Evolutionary conservation across 768 basidiomycete species (phyloP).

Genomic region (Plicaturopsis crispa): DNA sequence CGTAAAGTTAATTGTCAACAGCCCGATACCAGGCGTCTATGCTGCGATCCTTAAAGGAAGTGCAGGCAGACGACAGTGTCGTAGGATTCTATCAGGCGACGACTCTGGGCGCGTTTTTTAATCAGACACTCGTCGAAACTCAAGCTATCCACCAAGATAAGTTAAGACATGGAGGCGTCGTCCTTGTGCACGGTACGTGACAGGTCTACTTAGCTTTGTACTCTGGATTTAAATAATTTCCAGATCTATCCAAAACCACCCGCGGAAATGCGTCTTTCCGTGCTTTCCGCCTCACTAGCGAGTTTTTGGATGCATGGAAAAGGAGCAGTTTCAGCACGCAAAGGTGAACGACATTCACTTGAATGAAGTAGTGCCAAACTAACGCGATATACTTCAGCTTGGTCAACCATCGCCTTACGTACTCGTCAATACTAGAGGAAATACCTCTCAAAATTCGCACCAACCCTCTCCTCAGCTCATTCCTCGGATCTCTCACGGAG

Average conservation of each 20-base stretch:
- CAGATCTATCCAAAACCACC: slow-evolving; percentile 72
- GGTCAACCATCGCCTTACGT: slow-evolving; percentile 73
- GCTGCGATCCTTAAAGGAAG: slow-evolving; percentile 84
- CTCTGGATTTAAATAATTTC: slow-evolving; percentile 4
- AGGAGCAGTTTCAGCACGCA: slow-evolving; percentile 77
- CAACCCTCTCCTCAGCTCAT: slow-evolving; percentile 72
- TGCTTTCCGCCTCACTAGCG: slow-evolving; percentile 76
- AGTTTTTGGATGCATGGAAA: slow-evolving; percentile 79
- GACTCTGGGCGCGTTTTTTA: slow-evolving; percentile 79
- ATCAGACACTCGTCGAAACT: slow-evolving; percentile 71
- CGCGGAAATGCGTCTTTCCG: slow-evolving; percentile 85
- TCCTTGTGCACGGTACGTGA: slow-evolving; percentile 71
- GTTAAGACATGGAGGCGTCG: slow-evolving; percentile 78
- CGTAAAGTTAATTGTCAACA: no score
- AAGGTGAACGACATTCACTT: slow-evolving; percentile 44
- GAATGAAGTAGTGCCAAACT: slow-evolving; percentile 4
- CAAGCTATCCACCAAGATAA: slow-evolving; percentile 83
- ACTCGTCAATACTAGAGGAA: slow-evolving; percentile 81
- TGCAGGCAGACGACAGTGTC: slow-evolving; percentile 84
- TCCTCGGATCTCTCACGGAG: slow-evolving; percentile 58
- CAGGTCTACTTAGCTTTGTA: slow-evolving; percentile 2
- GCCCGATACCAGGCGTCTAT: slow-evolving; percentile 79
- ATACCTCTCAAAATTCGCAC: slow-evolving; percentile 80
- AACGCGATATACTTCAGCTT: slow-evolving; percentile 39
- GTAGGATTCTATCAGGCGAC: slow-evolving; percentile 94